Conservation (phyloP, 768 basidiomycete genomes). For the Inosperma sp. region DNA sequence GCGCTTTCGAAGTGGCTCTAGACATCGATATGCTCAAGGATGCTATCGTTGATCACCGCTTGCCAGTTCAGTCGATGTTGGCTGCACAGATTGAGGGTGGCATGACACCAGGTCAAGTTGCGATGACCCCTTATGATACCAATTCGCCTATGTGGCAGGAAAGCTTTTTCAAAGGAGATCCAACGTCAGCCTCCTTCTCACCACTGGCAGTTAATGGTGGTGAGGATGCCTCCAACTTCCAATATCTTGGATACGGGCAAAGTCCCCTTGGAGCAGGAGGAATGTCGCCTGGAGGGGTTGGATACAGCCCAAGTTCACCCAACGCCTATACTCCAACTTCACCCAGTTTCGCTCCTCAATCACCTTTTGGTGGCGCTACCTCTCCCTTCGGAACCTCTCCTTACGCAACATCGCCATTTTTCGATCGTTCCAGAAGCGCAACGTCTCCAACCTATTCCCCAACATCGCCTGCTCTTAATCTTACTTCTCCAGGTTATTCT, state of each 20-base stretch:
- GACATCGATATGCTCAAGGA: slow-evolving; percentile 99
- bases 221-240: slow-evolving; percentile 76
- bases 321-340: slow-evolving; percentile 87
- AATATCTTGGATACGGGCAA: slow-evolving; percentile 71
- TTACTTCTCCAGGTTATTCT: slow-evolving; percentile 80
- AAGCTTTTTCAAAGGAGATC: slow-evolving; percentile 71
- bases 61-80: slow-evolving; percentile 80
- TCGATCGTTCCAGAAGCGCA: slow-evolving; percentile 51
- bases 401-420: slow-evolving; percentile 83
- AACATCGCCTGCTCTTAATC: slow-evolving; percentile 76
- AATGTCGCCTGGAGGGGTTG: slow-evolving; percentile 84
- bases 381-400: slow-evolving; percentile 80
- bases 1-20: slow-evolving; percentile 90
- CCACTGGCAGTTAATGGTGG: slow-evolving; percentile 84
- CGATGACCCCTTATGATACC: slow-evolving; percentile 95
- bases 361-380: slow-evolving; percentile 76
- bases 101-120: slow-evolving; percentile 88
- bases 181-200: slow-evolving; percentile 89
- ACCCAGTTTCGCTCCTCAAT: slow-evolving; percentile 77
- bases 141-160: slow-evolving; percentile 85
- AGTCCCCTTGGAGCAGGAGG: slow-evolving; percentile 80
- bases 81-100: slow-evolving; percentile 77
- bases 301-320: slow-evolving; percentile 90
- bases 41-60: slow-evolving; percentile 92
- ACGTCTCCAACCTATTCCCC: slow-evolving; percentile 88